Evolutionary conservation across 1,284 basidiomycete genomes (phyloP).

Genomic region (Blastosporella zonata): DNA sequence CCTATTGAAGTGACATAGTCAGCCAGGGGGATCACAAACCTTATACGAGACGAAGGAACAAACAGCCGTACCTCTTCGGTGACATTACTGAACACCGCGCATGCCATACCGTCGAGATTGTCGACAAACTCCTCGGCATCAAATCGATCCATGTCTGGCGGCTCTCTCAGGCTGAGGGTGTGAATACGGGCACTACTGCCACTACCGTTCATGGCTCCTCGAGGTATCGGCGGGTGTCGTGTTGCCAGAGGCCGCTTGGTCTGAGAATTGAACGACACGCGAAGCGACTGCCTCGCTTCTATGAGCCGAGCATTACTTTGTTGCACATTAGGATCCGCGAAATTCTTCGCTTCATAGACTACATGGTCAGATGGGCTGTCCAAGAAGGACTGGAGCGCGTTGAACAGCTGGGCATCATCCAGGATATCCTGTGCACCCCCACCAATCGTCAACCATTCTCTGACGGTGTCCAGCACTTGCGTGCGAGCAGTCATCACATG

Average conservation of each 20-base stretch:
- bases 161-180: conserved; percentile 48
- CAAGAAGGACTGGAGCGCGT: conserved; percentile 57
- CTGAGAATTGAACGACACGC: conserved; percentile 50
- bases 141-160: conserved; percentile 66
- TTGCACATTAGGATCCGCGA: conserved; percentile 39
- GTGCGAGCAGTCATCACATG: conserved; percentile 43
- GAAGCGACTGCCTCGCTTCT: conserved; percentile 40
- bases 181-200: conserved; percentile 28
- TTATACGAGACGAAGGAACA: not conserved
- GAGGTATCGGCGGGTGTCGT: conserved; percentile 26
- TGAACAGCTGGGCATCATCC: conserved; percentile 63
- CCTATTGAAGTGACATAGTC: conserved; percentile 37
- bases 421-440: conserved; percentile 74
- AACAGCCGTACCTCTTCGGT: conserved; percentile 58
- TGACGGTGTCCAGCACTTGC: conserved; percentile 61
- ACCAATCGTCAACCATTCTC: conserved; percentile 67
- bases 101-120: conserved; percentile 70
- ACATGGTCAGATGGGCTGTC: conserved; percentile 44
- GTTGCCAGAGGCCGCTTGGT: conserved; percentile 56
- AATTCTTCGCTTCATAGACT: conserved; percentile 37
- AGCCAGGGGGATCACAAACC: conserved; percentile 12
- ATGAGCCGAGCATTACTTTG: conserved; percentile 47
- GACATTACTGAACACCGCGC: conserved; percentile 69
- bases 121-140: conserved; percentile 68
- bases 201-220: conserved; percentile 20